Conservation (phyloP, 148 eudicot genomes). For the Chenopodium formosanum region DNA sequence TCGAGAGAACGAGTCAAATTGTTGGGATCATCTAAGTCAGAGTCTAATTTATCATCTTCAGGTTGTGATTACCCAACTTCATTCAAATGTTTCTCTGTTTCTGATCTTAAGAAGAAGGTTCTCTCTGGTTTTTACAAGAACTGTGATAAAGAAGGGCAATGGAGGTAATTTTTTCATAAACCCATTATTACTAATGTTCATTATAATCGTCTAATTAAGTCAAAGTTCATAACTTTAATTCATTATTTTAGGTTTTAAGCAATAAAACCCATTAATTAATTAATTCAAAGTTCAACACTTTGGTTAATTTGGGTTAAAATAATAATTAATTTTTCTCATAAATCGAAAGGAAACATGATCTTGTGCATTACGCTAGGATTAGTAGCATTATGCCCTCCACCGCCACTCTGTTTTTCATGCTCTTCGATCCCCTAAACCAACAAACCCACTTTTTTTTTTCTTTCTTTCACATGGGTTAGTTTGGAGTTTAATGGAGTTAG, state of each 20-base stretch:
- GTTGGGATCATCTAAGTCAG: conserved; percentile 35
- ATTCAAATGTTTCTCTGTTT: conserved; percentile 84
- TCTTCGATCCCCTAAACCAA: conserved; percentile 16
- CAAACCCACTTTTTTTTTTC: too few relatives aligned
- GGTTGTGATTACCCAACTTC: conserved; percentile 36
- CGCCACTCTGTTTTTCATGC: conserved; percentile 34
- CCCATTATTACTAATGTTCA: too few relatives aligned
- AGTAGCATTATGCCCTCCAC: conserved; percentile 31
- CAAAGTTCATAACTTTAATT: too few relatives aligned
- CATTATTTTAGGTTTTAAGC: too few relatives aligned
- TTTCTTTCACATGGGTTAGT: not conserved
- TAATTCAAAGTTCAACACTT: not conserved
- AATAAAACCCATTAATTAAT: too few relatives aligned
- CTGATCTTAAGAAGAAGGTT: conserved; percentile 83
- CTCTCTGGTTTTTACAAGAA: conserved; percentile 65
- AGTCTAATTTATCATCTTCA: conserved; percentile 27
- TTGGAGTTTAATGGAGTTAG: not conserved
- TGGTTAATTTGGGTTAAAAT: too few relatives aligned
- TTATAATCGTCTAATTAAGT: not conserved
- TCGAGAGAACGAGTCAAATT: conserved; percentile 74
- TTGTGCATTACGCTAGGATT: conserved; percentile 43
- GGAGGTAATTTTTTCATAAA: conserved; percentile 62
- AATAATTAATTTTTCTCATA: not conserved
- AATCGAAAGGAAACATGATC: conserved; percentile 45
- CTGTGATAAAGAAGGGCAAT: conserved; percentile 78